phyloP scores from a whole-genome alignment of 768 basidiomycete species.

The Rhodosporidiobolus sp. region DNA sequence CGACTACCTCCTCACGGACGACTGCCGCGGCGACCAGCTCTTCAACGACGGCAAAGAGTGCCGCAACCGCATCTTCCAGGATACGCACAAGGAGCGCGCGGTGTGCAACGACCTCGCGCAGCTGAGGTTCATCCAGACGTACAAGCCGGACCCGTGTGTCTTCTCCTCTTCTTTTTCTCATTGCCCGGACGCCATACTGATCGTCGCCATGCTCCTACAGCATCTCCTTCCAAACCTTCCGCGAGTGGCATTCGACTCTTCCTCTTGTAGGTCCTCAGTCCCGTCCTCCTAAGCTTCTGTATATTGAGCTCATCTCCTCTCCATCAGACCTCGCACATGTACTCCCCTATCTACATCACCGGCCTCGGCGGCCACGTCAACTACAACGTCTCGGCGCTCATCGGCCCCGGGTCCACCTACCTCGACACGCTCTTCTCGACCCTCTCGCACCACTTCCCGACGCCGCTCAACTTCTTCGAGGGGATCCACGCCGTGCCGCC shows the following conservation, averaged over 20 bases:
- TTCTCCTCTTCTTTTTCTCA: too few relatives aligned
- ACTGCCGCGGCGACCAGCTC: constrained; percentile 11
- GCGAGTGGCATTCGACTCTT: background rate
- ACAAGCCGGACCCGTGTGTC: background rate
- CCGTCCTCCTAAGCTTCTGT: too few relatives aligned
- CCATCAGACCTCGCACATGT: too few relatives aligned
- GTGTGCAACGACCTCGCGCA: background rate
- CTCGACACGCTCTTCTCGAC: background rate
- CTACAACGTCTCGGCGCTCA: background rate
- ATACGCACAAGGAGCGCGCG: background rate
- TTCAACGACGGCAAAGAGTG: constrained; percentile 22
- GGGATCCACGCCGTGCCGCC: background rate
- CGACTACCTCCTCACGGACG: background rate
- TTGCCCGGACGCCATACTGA: background rate
- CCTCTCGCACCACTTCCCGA: background rate
- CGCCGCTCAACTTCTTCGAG: background rate
- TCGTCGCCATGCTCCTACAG: background rate
- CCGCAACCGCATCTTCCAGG: background rate
- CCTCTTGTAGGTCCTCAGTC: background rate
- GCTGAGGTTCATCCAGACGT: background rate
- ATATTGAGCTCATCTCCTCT: too few relatives aligned
- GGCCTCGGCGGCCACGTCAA: background rate
- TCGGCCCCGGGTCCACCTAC: background rate
- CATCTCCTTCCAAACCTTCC: background rate
- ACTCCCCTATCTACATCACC: constrained; percentile 12